A percentile compares a stretch with the other conserved stretches of the same genome.
phyloP scores from a whole-genome alignment of 352 stramenopile genomes.

The Pythium periplocum region DNA sequence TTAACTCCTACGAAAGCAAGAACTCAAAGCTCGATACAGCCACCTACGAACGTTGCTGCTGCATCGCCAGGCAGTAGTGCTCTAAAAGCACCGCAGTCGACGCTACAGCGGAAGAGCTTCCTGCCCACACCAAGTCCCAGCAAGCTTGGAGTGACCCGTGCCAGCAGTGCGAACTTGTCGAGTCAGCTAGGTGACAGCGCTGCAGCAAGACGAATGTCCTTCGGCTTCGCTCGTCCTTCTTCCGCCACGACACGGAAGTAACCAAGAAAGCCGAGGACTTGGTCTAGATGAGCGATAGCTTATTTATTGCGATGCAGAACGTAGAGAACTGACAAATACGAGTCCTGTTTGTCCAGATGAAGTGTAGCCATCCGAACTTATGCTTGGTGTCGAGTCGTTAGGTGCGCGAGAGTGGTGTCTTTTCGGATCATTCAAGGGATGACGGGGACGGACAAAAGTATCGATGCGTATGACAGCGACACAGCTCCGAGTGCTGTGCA shows the following conservation, averaged over 20 bases:
- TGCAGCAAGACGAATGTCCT: slow-evolving; percentile 17
- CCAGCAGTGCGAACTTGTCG: slow-evolving; percentile 1
- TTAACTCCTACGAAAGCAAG: too few species aligned
- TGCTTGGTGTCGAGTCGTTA: neutral
- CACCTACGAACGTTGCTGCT: too few species aligned
- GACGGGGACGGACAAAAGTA: too few species aligned
- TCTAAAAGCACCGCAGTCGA: slow-evolving; percentile 6
- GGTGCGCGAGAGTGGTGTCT: slow-evolving; percentile 1
- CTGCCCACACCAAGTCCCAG: slow-evolving; percentile 14
- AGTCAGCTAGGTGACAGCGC: too few species aligned
- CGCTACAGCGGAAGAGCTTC: slow-evolving; percentile 23
- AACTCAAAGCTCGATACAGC: too few species aligned
- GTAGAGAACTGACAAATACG: too few species aligned
- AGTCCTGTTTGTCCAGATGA: too few species aligned
- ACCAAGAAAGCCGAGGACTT: neutral
- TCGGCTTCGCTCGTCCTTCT: slow-evolving; percentile 27
- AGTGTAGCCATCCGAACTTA: slow-evolving; percentile 18
- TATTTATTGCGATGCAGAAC: too few species aligned
- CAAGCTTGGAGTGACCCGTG: slow-evolving; percentile 15
- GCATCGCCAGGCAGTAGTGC: too few species aligned
- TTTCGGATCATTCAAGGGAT: neutral
- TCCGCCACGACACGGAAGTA: slow-evolving; percentile 15
- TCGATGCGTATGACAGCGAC: neutral
- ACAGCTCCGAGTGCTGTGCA: slow-evolving; percentile 2
- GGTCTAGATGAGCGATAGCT: too few species aligned